Percentiles rank a stretch among this genome's conserved stretches.
Evolutionary conservation across 2,329 filamentous ascomycete genomes (phyloP).

Genomic region (Claviceps lovelessii): DNA sequence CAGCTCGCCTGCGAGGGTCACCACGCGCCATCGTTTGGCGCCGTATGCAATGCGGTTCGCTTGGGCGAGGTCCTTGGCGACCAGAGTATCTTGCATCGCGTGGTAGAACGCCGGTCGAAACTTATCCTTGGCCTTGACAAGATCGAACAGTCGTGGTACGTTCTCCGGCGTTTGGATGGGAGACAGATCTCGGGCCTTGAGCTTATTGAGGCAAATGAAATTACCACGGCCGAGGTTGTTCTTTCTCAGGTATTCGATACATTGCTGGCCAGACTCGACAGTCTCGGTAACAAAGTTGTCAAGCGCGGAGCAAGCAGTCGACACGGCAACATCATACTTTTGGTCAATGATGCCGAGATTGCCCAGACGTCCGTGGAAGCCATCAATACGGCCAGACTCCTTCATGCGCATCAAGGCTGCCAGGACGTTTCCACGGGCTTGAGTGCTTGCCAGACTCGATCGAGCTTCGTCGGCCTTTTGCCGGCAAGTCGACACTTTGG

Average conservation of each 20-base stretch:
- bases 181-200: constrained; percentile 64
- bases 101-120: constrained; percentile 91
- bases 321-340: constrained; percentile 95
- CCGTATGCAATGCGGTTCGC: constrained; percentile 96
- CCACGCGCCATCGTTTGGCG: constrained; percentile 84
- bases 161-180: constrained; percentile 79
- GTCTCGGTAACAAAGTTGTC: constrained; percentile 96
- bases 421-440: constrained; percentile 85
- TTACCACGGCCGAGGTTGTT: constrained; percentile 94
- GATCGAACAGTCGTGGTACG: constrained; percentile 81
- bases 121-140: constrained; percentile 75
- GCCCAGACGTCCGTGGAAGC: constrained; percentile 88
- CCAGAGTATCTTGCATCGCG: constrained; percentile 85
- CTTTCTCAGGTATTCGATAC: constrained; percentile 93
- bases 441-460: constrained; percentile 75
- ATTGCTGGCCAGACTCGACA: constrained; percentile 91
- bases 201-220: constrained; percentile 87
- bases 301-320: constrained; percentile 78
- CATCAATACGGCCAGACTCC: constrained; percentile 90
- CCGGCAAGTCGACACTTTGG: constrained; percentile 74
- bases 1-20: constrained; percentile 85
- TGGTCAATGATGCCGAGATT: constrained; percentile 88
- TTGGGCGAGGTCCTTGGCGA: constrained; percentile 84
- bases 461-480: constrained; percentile 95
- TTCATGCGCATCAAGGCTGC: constrained; percentile 86